These are phyloP conservation scores for Lactarius quietus DNA, from an alignment of 768 basidiomycete genomes.

Conservation along the genomic window DNA sequence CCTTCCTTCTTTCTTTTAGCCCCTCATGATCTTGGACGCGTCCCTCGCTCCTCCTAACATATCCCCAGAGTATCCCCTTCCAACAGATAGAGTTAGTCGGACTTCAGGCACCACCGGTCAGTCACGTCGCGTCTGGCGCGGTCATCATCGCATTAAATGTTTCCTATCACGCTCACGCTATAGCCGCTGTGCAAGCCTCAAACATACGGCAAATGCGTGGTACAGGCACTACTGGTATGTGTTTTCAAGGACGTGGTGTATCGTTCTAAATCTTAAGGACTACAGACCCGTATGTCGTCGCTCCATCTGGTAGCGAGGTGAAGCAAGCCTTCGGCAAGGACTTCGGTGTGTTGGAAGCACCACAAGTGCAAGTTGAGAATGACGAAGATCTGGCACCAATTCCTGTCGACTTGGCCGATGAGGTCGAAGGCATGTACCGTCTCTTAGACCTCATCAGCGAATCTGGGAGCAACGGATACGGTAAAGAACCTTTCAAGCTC, in stretches of 20 bases:
- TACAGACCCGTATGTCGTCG: background rate
- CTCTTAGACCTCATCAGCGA: constrained; percentile 41
- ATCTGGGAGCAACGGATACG: constrained; percentile 46
- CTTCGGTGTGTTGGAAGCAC: background rate
- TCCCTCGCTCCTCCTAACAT: background rate
- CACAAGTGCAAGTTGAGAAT: background rate
- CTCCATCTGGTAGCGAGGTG: background rate
- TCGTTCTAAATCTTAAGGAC: background rate
- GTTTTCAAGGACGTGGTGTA: background rate
- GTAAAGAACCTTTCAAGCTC: constrained; percentile 33
- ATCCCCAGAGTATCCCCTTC: background rate
- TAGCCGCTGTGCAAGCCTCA: background rate
- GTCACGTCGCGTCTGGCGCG: background rate
- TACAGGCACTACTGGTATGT: background rate
- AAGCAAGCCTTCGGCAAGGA: background rate
- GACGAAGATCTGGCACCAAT: background rate
- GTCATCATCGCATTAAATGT: background rate
- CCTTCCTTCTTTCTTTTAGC: background rate
- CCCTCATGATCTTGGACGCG: background rate
- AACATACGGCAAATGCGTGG: background rate
- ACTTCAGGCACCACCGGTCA: background rate
- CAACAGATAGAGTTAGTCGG: background rate
- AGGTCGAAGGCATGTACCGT: constrained; percentile 1
- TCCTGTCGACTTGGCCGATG: background rate
- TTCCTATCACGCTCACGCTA: background rate